phyloP scores from a whole-genome alignment of 371 early-diverging fungal species.

The Mucor circinelloides region DNA sequence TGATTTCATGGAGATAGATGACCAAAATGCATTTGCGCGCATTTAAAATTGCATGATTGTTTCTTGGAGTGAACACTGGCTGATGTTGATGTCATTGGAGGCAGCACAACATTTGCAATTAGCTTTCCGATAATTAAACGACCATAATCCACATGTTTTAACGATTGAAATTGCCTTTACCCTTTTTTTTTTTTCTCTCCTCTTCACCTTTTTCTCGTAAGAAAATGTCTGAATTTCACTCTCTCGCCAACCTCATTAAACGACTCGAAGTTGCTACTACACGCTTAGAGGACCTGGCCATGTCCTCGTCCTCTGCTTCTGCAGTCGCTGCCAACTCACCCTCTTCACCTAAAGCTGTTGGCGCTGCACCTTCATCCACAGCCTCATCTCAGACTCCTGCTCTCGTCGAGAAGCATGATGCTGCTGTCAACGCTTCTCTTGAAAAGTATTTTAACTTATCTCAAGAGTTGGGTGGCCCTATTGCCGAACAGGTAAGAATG shows the following conservation, averaged over 20 bases:
- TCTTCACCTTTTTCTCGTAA: background rate
- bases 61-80: background rate
- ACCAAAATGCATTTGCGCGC: background rate
- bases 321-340: conserved; percentile 52
- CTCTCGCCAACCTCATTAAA: conserved; percentile 73
- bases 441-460: conserved; percentile 61
- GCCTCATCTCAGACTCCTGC: conserved; percentile 39
- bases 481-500: conserved; percentile 71
- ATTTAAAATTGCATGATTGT: background rate
- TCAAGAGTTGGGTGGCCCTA: conserved; percentile 65
- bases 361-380: conserved; percentile 22
- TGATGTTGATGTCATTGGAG: background rate
- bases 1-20: background rate
- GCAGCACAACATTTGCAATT: background rate
- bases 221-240: conserved; percentile 66
- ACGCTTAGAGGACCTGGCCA: conserved; percentile 81
- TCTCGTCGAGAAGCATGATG: conserved; percentile 71
- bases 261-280: conserved; percentile 86
- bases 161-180: background rate
- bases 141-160: background rate
- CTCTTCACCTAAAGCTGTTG: conserved; percentile 42
- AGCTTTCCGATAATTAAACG: background rate
- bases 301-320: conserved; percentile 57
- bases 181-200: background rate
- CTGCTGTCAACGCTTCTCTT: conserved; percentile 58